These are phyloP conservation scores for Malania oleifera DNA, from an alignment of 164 flowering plant genomes.

Conservation along the genomic window DNA sequence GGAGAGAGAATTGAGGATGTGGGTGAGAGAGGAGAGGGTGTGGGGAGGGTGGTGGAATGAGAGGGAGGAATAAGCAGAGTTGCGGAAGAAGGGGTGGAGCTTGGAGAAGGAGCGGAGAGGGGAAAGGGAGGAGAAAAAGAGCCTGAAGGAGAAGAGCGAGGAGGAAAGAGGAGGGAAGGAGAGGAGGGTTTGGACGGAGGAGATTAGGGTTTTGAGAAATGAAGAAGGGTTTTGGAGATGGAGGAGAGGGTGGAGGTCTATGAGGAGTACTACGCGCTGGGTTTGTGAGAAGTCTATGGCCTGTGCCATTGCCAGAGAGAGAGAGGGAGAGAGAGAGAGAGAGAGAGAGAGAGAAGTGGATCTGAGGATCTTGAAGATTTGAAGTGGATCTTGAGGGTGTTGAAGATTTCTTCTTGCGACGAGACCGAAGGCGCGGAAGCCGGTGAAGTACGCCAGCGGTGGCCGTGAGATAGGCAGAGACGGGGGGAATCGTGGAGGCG, in stretches of 20 bases:
- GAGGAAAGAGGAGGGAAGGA: constrained; percentile 49
- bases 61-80: constrained; percentile 30
- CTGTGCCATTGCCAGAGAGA: constrained; percentile 2
- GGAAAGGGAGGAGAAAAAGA: constrained; percentile 82
- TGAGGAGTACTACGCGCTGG: constrained; percentile 62
- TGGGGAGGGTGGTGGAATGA: constrained; percentile 47
- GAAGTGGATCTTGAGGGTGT: no score
- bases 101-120: constrained; percentile 60
- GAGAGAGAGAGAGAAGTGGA: not conserved
- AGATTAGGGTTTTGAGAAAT: constrained; percentile 46
- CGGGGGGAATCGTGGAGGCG: no score
- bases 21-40: constrained; percentile 40
- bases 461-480: no score
- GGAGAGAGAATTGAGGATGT: constrained; percentile 33
- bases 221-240: constrained; percentile 35
- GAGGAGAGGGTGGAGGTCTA: constrained; percentile 74
- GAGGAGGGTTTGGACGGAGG: constrained; percentile 41
- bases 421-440: no score
- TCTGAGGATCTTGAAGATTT: no score
- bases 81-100: constrained; percentile 29
- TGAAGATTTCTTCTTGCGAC: no score
- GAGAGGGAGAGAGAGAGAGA: not conserved
- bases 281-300: constrained; percentile 39
- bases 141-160: constrained; percentile 71
- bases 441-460: no score